Evolutionary conservation across 495 filamentous ascomycete genomes (phyloP), one percentile per base, ranked within the genome.

Genomic region (Penicillium coffeae): DNA sequence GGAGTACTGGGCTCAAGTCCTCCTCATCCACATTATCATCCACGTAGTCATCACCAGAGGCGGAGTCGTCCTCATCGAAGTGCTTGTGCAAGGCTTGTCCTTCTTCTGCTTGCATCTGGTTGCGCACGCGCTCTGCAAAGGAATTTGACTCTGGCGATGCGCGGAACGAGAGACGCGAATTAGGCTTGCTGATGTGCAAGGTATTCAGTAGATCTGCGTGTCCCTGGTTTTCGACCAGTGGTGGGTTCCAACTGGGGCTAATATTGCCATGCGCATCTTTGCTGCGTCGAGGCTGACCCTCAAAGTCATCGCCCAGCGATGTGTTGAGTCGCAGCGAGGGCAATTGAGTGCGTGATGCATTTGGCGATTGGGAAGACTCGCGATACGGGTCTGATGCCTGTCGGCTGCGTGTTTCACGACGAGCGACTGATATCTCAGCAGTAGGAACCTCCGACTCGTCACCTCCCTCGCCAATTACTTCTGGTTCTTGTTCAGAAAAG

Each of bases 381-480:
- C 55, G 51, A 6, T 27, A 48, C 9, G 46, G 36, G 21, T 51
- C 38, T 2, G 45, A 20, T 2, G 47, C 42, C 16, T 42, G 44
- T 42, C 47, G 58, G 1, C 71, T 70, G 47, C 62, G 73, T 14
- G 70, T 58, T 41, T 69, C 70, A 54, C 74, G 74, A 42, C 74
- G 73, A 40, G 56, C 64, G 55, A 66, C 72, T 0, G 79, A 80
- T 14, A 95, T 83, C 56, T 91, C 87, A 15, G 80, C 71, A 0
- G 82, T 77, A 5, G 86, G 85, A 3, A 70, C 65, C 32, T 87
- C 83, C 35, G 84, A 81, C 52, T 94, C 89, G 65, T 95, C 90
- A 12, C 90, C 90, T 18, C 90, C 90, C 57, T 88, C 81, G 19
- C 90, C 90, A 64, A 96, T 94, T 41, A 94, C 59, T 30, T 88